Conservation (phyloP, 176 grass and related monocot species). For the Paspalum vaginatum region DNA sequence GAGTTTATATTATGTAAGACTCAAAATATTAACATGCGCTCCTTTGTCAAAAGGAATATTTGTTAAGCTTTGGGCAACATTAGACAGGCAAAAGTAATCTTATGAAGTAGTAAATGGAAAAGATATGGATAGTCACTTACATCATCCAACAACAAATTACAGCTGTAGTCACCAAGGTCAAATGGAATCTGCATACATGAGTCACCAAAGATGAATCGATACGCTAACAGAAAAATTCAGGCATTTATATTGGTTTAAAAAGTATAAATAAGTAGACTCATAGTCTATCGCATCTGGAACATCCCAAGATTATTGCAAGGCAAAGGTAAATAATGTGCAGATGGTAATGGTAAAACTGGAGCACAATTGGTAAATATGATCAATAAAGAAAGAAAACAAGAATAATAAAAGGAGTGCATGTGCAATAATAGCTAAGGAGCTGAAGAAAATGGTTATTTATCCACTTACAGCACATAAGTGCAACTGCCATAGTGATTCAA, state of each 20-base stretch:
- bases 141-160: slow-evolving; percentile 85
- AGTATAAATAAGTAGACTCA: background rate
- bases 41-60: background rate
- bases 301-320: background rate
- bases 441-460: background rate
- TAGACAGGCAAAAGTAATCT: no score
- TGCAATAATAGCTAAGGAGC: background rate
- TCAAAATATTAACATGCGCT: background rate
- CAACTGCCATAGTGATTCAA: background rate
- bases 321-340: background rate
- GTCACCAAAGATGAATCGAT: slow-evolving; percentile 10
- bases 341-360: background rate
- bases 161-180: slow-evolving; percentile 75
- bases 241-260: background rate
- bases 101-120: no score
- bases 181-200: slow-evolving; percentile 69
- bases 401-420: background rate
- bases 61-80: no score
- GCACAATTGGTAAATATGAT: background rate
- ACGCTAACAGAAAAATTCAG: background rate
- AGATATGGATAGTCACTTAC: slow-evolving; percentile 47
- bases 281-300: background rate
- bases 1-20: background rate
- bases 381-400: background rate
- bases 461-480: background rate